Evolutionary conservation across 805 yeast genomes (phyloP).

Genomic region (Saccharomyces kudriavzevii): DNA sequence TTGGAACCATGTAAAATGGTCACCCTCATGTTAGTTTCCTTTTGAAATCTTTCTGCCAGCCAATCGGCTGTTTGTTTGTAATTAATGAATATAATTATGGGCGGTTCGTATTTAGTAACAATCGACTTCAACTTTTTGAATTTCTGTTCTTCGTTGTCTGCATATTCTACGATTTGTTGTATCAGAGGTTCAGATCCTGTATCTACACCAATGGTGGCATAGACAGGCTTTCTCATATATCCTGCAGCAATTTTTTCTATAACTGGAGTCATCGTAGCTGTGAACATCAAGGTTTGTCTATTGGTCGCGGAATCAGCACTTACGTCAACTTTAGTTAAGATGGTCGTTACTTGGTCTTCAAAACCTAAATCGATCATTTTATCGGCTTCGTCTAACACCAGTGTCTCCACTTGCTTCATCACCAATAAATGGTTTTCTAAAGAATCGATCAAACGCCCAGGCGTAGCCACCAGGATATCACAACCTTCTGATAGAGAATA

Average conservation of each 20-base stretch:
- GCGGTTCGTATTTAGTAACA: constrained; percentile 35
- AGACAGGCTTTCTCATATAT: constrained; percentile 55
- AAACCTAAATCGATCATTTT: constrained; percentile 94
- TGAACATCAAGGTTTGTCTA: constrained; percentile 76
- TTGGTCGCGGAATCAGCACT: constrained; percentile 37
- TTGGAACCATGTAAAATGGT: constrained; percentile 80
- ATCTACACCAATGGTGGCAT: constrained; percentile 57
- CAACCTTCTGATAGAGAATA: constrained; percentile 50
- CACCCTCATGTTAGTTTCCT: constrained; percentile 38
- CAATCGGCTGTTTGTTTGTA: constrained; percentile 65
- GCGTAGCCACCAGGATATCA: constrained; percentile 85
- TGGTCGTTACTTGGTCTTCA: constrained; percentile 63
- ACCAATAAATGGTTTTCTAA: constrained; percentile 58
- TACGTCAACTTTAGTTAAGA: constrained; percentile 35
- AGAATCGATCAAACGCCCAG: constrained; percentile 83
- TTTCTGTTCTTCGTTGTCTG: constrained; percentile 38
- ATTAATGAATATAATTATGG: constrained; percentile 76
- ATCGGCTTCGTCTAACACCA: constrained; percentile 91
- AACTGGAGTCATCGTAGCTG: constrained; percentile 82
- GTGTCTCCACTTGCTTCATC: constrained; percentile 51
- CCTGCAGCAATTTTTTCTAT: constrained; percentile 59
- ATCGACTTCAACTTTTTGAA: constrained; percentile 26
- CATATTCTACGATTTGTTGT: constrained; percentile 56
- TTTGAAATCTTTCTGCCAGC: constrained; percentile 43
- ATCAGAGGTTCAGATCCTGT: constrained; percentile 52